Evolutionary conservation across 1,284 basidiomycete species (phyloP).

Genomic region (Papiliotrema terrestris): DNA sequence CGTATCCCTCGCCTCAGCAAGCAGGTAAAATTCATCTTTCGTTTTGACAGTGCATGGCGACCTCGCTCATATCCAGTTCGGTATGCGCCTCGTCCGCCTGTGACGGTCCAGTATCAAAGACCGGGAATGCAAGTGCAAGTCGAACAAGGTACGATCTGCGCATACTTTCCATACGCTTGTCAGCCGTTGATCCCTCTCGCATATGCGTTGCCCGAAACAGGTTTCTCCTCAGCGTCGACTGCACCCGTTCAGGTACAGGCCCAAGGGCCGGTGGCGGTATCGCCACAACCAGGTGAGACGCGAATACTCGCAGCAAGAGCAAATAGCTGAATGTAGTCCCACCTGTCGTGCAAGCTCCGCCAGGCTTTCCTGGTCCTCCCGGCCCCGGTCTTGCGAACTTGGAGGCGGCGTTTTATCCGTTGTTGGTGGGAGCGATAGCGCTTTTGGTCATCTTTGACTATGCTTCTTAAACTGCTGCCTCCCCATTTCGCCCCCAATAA

Average conservation of each 20-base stretch:
- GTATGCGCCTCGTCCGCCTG: not conserved
- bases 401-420: slow-evolving; percentile 41
- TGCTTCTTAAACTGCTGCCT: slow-evolving; percentile 13
- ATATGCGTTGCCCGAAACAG: not conserved
- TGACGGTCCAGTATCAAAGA: slow-evolving; percentile 30
- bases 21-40: not conserved
- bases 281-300: too few species aligned
- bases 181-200: slow-evolving; percentile 12
- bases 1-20: slow-evolving; percentile 4
- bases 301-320: too few species aligned
- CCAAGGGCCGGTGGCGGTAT: too few species aligned
- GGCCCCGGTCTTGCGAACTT: slow-evolving; percentile 32
- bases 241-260: too few species aligned
- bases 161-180: slow-evolving; percentile 14
- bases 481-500: not conserved
- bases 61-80: not conserved
- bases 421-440: slow-evolving; percentile 42
- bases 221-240: too few species aligned
- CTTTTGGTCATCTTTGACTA: slow-evolving; percentile 45
- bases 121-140: slow-evolving; percentile 32
- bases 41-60: not conserved
- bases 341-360: too few species aligned
- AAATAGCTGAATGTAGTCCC: too few species aligned
- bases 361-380: too few species aligned
- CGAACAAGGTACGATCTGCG: slow-evolving; percentile 9